phyloP scores from a whole-genome alignment of 2,329 filamentous ascomycete genomes.

The Beauveria brongniartii region DNA sequence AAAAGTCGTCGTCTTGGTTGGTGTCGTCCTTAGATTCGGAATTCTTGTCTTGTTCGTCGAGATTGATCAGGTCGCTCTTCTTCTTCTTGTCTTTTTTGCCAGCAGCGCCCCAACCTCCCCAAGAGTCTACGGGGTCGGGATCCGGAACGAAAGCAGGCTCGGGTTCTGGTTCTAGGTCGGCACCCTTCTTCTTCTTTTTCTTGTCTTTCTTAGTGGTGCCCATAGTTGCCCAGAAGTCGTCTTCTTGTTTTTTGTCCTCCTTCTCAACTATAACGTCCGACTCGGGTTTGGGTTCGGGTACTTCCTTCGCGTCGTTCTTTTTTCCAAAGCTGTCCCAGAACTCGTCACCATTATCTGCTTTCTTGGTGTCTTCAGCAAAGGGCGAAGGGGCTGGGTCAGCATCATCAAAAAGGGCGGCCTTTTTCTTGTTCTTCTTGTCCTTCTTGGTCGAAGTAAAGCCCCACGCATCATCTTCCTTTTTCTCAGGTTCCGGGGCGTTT shows the following conservation, averaged over 20 bases:
- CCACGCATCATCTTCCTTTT: constrained; percentile 25
- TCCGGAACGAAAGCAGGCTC: constrained; percentile 15
- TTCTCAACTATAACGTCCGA: neutral
- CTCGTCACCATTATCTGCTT: constrained; percentile 16
- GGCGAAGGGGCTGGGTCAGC: constrained; percentile 9
- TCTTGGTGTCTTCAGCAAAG: constrained; percentile 11
- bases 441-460: constrained; percentile 15
- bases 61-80: constrained; percentile 29
- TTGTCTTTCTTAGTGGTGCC: constrained; percentile 20
- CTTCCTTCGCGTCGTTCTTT: constrained; percentile 27
- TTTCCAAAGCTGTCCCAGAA: constrained; percentile 17
- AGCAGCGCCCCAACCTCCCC: constrained; percentile 16
- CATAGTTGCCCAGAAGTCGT: constrained; percentile 17
- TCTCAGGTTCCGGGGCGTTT: constrained; percentile 12
- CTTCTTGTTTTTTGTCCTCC: constrained; percentile 12
- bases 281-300: constrained; percentile 15
- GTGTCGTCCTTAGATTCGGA: constrained; percentile 20
- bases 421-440: constrained; percentile 18
- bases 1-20: constrained; percentile 41
- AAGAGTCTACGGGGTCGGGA: constrained; percentile 15
- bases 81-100: constrained; percentile 17
- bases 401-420: constrained; percentile 14
- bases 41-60: constrained; percentile 23
- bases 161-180: constrained; percentile 9
- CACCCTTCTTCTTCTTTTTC: constrained; percentile 26